Conservation (phyloP, 192 early-diverging fungal species). For the Backusella psychrophila region DNA sequence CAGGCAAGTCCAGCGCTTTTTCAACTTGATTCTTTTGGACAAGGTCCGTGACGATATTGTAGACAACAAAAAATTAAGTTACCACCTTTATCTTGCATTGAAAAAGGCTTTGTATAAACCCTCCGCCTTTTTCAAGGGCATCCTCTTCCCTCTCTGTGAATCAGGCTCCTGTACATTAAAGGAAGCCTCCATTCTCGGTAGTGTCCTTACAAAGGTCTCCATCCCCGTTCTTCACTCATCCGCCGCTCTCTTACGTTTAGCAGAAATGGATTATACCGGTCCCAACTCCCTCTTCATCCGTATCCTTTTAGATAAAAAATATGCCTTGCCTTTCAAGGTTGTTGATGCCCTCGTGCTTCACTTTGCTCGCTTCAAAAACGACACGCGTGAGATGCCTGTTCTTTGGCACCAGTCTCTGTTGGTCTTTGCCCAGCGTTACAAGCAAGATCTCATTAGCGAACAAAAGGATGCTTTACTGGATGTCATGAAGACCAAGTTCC, state of each 20-base stretch:
- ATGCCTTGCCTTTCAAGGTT: slow-evolving; percentile 96
- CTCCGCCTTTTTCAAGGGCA: slow-evolving; percentile 96
- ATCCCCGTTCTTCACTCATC: slow-evolving; percentile 96
- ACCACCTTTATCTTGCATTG: slow-evolving; percentile 94
- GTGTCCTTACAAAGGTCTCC: slow-evolving; percentile 87
- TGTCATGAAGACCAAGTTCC: slow-evolving; percentile 76
- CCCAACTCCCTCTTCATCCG: slow-evolving; percentile 94
- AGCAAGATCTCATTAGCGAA: slow-evolving; percentile 90
- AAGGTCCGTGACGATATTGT: slow-evolving; percentile 92
- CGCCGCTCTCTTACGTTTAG: slow-evolving; percentile 87
- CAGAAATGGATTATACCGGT: slow-evolving; percentile 98
- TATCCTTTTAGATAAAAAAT: slow-evolving; percentile 96
- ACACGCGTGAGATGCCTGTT: slow-evolving; percentile 84
- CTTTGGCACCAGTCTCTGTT: slow-evolving; percentile 97
- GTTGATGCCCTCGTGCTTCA: slow-evolving; percentile 96
- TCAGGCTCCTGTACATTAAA: slow-evolving; percentile 88
- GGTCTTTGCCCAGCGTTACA: slow-evolving; percentile 97
- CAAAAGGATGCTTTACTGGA: slow-evolving; percentile 91
- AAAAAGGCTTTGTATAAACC: slow-evolving; percentile 98
- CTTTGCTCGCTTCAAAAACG: slow-evolving; percentile 88
- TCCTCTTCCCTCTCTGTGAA: slow-evolving; percentile 94
- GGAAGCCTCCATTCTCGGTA: slow-evolving; percentile 95
- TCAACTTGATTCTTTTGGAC: slow-evolving; percentile 85
- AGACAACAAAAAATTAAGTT: slow-evolving; percentile 98
- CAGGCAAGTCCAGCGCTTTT: slow-evolving; percentile 89